Percentiles rank a stretch among this genome's conserved stretches.
Evolutionary conservation across 2,329 filamentous ascomycete species (phyloP).

Genomic region (Pyrenochaeta sp.): DNA sequence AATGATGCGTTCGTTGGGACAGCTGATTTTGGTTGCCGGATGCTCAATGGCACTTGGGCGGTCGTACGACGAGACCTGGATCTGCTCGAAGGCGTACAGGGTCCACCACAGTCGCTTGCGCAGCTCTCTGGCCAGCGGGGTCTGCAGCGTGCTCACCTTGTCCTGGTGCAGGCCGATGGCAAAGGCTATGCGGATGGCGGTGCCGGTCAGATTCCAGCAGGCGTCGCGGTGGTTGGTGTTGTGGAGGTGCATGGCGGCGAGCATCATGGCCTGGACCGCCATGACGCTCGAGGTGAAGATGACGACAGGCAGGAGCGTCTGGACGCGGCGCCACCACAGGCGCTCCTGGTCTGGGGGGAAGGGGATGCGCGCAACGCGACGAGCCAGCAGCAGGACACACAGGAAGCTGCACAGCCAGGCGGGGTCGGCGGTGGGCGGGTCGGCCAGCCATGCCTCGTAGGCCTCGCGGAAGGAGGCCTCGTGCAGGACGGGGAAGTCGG

Average conservation of each 20-base stretch:
- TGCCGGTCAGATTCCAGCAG: constrained; percentile 56
- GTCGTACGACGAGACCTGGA: constrained; percentile 56
- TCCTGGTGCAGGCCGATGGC: constrained; percentile 57
- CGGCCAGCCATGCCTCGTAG: constrained; percentile 48
- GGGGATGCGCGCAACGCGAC: constrained; percentile 43
- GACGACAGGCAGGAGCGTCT: constrained; percentile 52
- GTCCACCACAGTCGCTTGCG: constrained; percentile 64
- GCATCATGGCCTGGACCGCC: constrained; percentile 54
- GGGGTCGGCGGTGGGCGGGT: constrained; percentile 45
- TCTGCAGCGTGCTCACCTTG: constrained; percentile 45
- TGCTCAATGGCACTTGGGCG: constrained; percentile 56
- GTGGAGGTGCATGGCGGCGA: constrained; percentile 55
- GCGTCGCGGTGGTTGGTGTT: constrained; percentile 57
- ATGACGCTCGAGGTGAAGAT: constrained; percentile 54
- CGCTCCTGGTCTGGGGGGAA: constrained; percentile 51
- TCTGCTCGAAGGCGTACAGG: constrained; percentile 59
- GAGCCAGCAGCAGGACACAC: constrained; percentile 53
- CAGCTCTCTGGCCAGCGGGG: constrained; percentile 53
- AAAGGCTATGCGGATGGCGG: constrained; percentile 54
- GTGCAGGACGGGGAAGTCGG: constrained; percentile 55
- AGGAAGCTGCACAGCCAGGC: constrained; percentile 54
- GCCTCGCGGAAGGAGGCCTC: constrained; percentile 54
- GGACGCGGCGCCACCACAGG: constrained; percentile 54
- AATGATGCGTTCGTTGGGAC: constrained; percentile 49
- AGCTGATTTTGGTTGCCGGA: constrained; percentile 43